phyloP scores from a whole-genome alignment of 129 eudicot species.

The Dittrichia graveolens region DNA sequence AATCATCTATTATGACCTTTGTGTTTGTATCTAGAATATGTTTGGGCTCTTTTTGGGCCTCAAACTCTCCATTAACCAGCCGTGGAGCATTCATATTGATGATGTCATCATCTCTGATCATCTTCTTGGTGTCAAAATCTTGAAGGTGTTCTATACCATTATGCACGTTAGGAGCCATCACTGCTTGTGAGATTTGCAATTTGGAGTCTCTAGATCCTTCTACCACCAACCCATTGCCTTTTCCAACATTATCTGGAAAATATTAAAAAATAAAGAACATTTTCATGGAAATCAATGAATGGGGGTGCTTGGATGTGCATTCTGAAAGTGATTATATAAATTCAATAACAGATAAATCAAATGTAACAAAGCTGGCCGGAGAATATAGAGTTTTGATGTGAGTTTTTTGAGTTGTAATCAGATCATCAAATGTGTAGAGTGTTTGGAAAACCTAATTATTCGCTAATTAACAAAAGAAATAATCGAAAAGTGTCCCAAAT shows the following conservation, averaged over 20 bases:
- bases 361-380: too few relatives aligned
- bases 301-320: conserved; percentile 2
- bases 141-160: conserved; percentile 20
- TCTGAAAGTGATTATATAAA: background rate
- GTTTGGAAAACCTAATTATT: background rate
- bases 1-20: conserved; percentile 22
- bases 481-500: background rate
- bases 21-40: conserved; percentile 23
- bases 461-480: background rate
- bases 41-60: conserved; percentile 34
- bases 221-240: conserved; percentile 23
- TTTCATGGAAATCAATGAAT: conserved; percentile 15
- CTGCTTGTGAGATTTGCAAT: background rate
- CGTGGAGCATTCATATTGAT: conserved; percentile 23
- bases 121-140: conserved; percentile 17
- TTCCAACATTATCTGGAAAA: conserved; percentile 36
- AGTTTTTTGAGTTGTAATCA: background rate
- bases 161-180: background rate
- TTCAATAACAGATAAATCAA: conserved; percentile 4
- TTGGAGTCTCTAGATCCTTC: conserved; percentile 21
- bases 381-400: background rate
- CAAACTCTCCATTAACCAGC: conserved; percentile 29
- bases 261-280: conserved; percentile 4
- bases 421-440: too few relatives aligned
- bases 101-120: conserved; percentile 16